These are phyloP conservation scores for Lindgomyces ingoldianus DNA, from an alignment of 495 filamentous ascomycete species.

Conservation along the genomic window DNA sequence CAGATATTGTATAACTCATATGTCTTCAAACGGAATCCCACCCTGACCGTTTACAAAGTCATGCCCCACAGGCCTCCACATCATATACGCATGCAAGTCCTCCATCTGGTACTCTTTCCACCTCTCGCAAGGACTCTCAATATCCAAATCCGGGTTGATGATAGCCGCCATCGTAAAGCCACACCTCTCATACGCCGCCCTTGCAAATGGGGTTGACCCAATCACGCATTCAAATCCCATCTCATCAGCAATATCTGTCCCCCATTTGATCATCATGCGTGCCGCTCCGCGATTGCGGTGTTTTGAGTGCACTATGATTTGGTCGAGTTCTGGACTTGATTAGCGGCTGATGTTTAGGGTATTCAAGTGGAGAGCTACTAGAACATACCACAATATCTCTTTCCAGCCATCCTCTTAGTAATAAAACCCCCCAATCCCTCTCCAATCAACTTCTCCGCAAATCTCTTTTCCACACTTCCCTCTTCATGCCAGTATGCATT, in stretches of 20 bases:
- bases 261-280: not conserved
- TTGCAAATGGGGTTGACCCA: not conserved
- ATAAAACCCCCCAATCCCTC: not conserved
- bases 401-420: not conserved
- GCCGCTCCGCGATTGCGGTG: not conserved
- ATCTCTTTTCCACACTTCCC: not conserved
- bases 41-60: too few species aligned
- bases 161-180: not conserved
- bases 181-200: not conserved
- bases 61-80: not conserved
- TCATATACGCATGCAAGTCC: not conserved
- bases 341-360: not conserved
- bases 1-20: too few species aligned
- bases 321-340: conserved; percentile 3
- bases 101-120: conserved; percentile 3
- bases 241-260: not conserved
- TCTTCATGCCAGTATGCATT: conserved; percentile 3
- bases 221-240: not conserved
- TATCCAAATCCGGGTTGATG: not conserved
- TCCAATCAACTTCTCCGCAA: conserved; percentile 2
- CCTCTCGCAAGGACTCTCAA: not conserved
- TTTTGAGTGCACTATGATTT: not conserved
- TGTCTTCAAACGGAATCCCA: too few species aligned
- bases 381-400: not conserved
- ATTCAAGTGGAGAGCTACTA: not conserved